Base-by-base conservation (phyloP, 768 basidiomycete species). In the Multifurca ochricompacta region DNA sequence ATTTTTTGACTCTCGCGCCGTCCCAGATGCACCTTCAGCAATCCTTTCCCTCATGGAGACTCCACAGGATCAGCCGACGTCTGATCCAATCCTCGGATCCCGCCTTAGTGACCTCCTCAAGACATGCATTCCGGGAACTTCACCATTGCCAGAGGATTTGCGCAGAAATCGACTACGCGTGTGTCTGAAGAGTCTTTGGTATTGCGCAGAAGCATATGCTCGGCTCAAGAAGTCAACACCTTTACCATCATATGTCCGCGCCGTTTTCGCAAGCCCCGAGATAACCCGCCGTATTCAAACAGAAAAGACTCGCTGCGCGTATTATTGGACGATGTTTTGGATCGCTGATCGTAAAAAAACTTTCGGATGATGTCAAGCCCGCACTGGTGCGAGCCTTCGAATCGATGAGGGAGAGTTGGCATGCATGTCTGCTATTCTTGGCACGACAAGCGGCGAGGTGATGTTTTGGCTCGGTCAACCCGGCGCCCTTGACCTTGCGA, bases 11-110 rank as follows among this genome's bases (percentile, higher is more conserved):
- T 11, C 49, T 6, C 8, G 13, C 3, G 40, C 8, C 3, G 28
- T 50, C 28, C 47, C 32, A 13, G 6, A 42, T 18, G 19, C 34
- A 10, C 11, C 11, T 3, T 30, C 25, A 4, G 25, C 47, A 3
- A 37, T 54, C 41, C 47, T 36, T 55, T 32, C 45, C 18, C 39
- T 31, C n/a, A 54, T 53, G 30, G 18, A 50, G 14, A 10, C 36
- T 27, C 21, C 34, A 23, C 21, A 41, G 23, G 16, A 39, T 25
- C 46, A 14, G 11, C 21, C 25, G 25, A 31, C 14, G 21, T 45
- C 34, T 18, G 52, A 53, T 23, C 35, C 35, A 1, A 36, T 53
- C 27, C 42, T 53, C 14, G 18, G 23, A 36, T 30, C 27, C 14
- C 43, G 35, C 19, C 25, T 39, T 6, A 13, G 10, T 8, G n/a